These are phyloP conservation scores for Agrocybe praecox DNA, from an alignment of 768 basidiomycete genomes.

Conservation along the genomic window DNA sequence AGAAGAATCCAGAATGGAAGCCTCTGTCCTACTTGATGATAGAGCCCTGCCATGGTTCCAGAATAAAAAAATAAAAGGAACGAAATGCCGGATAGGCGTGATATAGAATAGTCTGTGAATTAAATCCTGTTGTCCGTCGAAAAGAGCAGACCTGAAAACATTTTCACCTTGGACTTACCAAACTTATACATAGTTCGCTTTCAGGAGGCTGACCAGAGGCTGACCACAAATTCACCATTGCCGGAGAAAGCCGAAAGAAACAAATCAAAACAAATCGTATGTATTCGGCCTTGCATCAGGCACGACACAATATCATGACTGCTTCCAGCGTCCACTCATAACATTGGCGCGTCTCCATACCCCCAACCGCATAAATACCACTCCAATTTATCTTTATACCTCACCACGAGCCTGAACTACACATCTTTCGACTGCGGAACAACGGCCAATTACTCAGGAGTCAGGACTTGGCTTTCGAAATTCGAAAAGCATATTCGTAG, in stretches of 20 bases:
- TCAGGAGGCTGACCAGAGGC: slow-evolving; percentile 1
- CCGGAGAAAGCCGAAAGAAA: not conserved
- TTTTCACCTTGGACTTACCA: not conserved
- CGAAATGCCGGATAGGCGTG: slow-evolving; percentile 20
- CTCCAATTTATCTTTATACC: too few species aligned
- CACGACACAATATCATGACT: too few species aligned
- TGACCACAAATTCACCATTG: not conserved
- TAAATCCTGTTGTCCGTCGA: not conserved
- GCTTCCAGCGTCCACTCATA: too few species aligned
- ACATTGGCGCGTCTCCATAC: too few species aligned
- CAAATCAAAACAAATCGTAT: not conserved
- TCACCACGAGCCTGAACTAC: too few species aligned
- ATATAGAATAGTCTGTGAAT: not conserved
- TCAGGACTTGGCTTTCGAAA: too few species aligned
- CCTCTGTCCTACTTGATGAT: not conserved
- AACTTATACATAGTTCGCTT: not conserved
- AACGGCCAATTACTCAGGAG: too few species aligned
- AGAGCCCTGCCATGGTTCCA: not conserved
- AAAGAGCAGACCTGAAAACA: slow-evolving; percentile 8
- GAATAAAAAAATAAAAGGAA: slow-evolving; percentile 6
- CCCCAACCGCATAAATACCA: too few species aligned
- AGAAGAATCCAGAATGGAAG: slow-evolving; percentile 2
- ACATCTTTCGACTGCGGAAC: too few species aligned
- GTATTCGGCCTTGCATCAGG: not conserved
- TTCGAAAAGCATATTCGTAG: too few species aligned